These are phyloP conservation scores for Teunomyces kruisii DNA, from an alignment of 805 yeast species.

Conservation along the genomic window DNA sequence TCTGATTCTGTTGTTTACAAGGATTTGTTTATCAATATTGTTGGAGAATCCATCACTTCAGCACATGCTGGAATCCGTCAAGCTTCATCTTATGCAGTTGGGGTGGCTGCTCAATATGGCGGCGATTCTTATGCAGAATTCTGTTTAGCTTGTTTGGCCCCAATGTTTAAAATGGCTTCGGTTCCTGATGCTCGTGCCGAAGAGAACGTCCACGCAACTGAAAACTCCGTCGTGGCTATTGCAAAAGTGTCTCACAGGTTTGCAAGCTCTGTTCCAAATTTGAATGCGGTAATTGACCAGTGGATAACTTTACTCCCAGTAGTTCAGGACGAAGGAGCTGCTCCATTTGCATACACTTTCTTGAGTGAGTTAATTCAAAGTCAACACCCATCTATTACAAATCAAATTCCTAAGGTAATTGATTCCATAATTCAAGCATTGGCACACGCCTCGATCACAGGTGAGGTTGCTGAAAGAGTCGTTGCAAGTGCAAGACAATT, in stretches of 20 bases:
- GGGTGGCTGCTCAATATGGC: constrained; percentile 83
- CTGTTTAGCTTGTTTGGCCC: constrained; percentile 68
- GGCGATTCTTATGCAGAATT: constrained; percentile 60
- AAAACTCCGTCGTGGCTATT: constrained; percentile 76
- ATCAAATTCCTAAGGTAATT: constrained; percentile 56
- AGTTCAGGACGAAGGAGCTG: constrained; percentile 82
- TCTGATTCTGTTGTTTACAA: constrained; percentile 61
- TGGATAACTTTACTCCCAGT: constrained; percentile 88
- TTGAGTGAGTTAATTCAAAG: constrained; percentile 46
- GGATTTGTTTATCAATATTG: constrained; percentile 60
- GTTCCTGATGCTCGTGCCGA: constrained; percentile 84
- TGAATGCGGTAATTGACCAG: constrained; percentile 59
- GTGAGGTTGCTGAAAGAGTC: constrained; percentile 66
- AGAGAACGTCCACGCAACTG: constrained; percentile 84
- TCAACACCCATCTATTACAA: constrained; percentile 48
- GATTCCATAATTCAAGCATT: constrained; percentile 75
- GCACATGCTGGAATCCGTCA: constrained; percentile 77
- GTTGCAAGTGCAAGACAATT: constrained; percentile 64
- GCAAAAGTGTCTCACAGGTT: constrained; percentile 76
- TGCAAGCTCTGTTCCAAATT: constrained; percentile 58
- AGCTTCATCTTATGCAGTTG: constrained; percentile 81
- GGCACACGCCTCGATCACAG: constrained; percentile 62
- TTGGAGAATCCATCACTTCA: constrained; percentile 66
- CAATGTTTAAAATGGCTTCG: constrained; percentile 68
- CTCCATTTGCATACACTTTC: constrained; percentile 78